Evolutionary conservation across 2,329 filamentous ascomycete genomes (phyloP), one percentile per base, ranked within the genome.

Genomic region (Talaromyces atroroseus): DNA sequence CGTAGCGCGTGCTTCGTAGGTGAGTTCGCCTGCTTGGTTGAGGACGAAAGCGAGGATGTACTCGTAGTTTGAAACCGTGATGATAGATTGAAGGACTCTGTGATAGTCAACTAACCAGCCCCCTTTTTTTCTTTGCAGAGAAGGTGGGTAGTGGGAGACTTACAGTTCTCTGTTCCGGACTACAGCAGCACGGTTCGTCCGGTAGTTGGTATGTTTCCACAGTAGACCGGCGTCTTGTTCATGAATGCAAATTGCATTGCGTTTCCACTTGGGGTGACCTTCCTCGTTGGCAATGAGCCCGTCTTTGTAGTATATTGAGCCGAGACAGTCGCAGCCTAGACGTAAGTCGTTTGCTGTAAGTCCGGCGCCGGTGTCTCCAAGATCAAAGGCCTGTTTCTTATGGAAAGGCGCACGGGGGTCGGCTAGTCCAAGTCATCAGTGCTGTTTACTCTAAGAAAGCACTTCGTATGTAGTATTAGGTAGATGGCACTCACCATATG

Each of bases 201-300:
- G 77, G 74, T 81, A 86, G 71, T 88, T 87, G 5, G 84, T 86
- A 70, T 88, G 85, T 65, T 88, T 88, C 84, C 84, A 88, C 7
- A 79, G 78, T 42, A 88, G 85, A 5, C 86, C 86, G 52, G 82
- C 80, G 62, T 89, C 86, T 65, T 87, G 82, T 67, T 89, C 86
- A 64, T 88, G 86, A 2, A 88, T 71, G 63, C 86, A 89, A 54
- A 88, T 74, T 6, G 85, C 84, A 59, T 88, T 88, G n/a, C 77
- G 78, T 24, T 78, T 76, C 1, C 75, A 62, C 7, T 75, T 74
- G 1, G 81, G 77, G 55, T 78, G 74, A 8, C 85, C 85, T 45
- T 80, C 69, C 10, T 75, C 66, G 36, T 76, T 73, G 2, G 79
- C 73, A 42, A 81, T 72, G 23, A 81, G 73, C 5, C 73, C 76